A percentile compares a stretch with the other conserved stretches of the same genome.
Conservation (phyloP, 495 filamentous ascomycete species). For the Geopyxis carbonaria region DNA sequence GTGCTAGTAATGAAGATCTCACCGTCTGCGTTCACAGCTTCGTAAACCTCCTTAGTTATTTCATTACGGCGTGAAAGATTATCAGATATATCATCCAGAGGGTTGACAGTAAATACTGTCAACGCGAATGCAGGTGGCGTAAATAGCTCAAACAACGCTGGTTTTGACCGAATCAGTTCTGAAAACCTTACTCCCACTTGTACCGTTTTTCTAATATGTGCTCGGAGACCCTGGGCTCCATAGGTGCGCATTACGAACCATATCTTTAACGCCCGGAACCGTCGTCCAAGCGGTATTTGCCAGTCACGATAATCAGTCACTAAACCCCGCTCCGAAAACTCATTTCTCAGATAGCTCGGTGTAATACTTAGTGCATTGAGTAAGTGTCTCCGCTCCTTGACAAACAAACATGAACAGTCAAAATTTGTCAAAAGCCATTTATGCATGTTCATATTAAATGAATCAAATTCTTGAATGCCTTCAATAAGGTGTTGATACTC, state of each 20-base stretch:
- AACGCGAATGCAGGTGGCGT: conserved; percentile 61
- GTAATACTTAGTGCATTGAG: conserved; percentile 66
- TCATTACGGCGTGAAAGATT: conserved; percentile 40
- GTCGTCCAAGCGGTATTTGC: conserved; percentile 86
- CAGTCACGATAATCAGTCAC: conserved; percentile 97
- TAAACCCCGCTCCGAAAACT: conserved; percentile 59
- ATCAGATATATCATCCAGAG: conserved; percentile 9
- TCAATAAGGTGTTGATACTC: conserved; percentile 58
- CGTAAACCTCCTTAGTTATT: conserved; percentile 62
- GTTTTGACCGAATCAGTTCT: conserved; percentile 36
- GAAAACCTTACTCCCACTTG: conserved; percentile 53
- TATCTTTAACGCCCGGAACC: conserved; percentile 86
- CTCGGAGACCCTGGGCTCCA: conserved; percentile 60
- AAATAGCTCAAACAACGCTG: conserved; percentile 63
- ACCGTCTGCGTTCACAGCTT: conserved; percentile 54
- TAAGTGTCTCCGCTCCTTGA: conserved; percentile 56
- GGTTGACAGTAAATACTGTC: conserved; percentile 50
- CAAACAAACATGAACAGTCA: conserved; percentile 70
- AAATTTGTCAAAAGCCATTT: conserved; percentile 97
- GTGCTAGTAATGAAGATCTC: conserved; percentile 74
- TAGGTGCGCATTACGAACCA: conserved; percentile 92
- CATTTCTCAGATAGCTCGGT: conserved; percentile 66
- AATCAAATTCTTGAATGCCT: conserved; percentile 53
- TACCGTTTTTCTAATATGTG: conserved; percentile 50
- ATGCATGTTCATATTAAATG: conserved; percentile 91